Conservation (phyloP, 148 eudicot species). For the Vaccinium vitisidaea region DNA sequence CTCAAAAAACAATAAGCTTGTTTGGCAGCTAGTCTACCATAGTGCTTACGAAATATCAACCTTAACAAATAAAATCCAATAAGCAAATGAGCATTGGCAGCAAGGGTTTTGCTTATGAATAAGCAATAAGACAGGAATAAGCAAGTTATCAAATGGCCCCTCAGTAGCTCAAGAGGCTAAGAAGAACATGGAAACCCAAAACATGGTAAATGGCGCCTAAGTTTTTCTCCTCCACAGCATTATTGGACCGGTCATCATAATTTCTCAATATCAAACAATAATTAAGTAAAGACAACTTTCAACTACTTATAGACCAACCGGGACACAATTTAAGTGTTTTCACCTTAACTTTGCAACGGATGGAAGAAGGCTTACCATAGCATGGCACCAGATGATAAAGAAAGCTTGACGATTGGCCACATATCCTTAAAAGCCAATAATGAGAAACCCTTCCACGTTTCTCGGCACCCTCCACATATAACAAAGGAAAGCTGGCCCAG, state of each 20-base stretch:
- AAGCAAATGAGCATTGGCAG: not conserved
- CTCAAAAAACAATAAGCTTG: not conserved
- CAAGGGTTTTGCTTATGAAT: not conserved
- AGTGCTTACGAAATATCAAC: not conserved
- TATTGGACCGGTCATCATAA: not conserved
- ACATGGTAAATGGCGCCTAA: not conserved
- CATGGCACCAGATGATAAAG: slow-evolving; percentile 40
- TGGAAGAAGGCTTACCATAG: slow-evolving; percentile 28
- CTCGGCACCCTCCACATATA: slow-evolving; percentile 27
- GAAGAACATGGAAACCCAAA: not conserved
- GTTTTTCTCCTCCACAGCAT: not conserved
- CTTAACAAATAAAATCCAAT: not conserved
- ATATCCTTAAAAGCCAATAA: slow-evolving; percentile 32
- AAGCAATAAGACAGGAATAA: not conserved
- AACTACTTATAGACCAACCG: not conserved
- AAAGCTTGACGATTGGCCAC: slow-evolving; percentile 31
- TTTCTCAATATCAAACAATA: not conserved
- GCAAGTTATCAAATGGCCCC: not conserved
- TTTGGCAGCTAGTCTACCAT: not conserved
- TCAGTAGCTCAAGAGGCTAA: not conserved
- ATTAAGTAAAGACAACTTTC: not conserved
- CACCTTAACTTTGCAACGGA: not conserved
- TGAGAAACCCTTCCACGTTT: slow-evolving; percentile 43
- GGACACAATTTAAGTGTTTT: not conserved
- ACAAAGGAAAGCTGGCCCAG: slow-evolving; percentile 26